These are phyloP conservation scores for Fusarium sp. DNA, from an alignment of 2,329 filamentous ascomycete species.

Conservation along the genomic window DNA sequence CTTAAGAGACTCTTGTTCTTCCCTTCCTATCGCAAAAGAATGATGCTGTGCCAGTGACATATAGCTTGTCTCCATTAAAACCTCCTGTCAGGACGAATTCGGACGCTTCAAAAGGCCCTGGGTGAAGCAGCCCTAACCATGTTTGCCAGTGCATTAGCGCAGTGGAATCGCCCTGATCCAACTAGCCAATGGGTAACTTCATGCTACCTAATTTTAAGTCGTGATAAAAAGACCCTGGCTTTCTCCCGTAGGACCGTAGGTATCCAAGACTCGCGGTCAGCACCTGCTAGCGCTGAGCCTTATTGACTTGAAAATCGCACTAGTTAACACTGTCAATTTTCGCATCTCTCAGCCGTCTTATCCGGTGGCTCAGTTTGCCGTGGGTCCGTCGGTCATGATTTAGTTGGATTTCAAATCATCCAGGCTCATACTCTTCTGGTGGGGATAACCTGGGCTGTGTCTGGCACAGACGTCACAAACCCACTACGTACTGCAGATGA, in stretches of 20 bases:
- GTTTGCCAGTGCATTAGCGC: neutral
- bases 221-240: neutral
- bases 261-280: neutral
- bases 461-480: neutral
- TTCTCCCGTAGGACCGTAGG: neutral
- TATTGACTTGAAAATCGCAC: neutral
- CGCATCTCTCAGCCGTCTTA: neutral
- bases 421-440: rapidly evolving
- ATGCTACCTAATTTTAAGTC: neutral
- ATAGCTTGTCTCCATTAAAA: neutral
- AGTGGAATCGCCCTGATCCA: neutral
- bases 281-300: neutral
- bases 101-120: neutral
- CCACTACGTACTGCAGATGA: too few relatives aligned
- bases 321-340: neutral
- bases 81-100: neutral
- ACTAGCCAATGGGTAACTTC: neutral
- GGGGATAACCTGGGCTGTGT: too few relatives aligned
- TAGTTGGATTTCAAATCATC: neutral
- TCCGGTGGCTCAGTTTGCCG: neutral
- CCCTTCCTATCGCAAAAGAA: neutral
- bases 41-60: neutral
- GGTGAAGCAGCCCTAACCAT: neutral
- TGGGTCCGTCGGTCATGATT: neutral
- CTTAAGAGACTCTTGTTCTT: neutral